Base-by-base conservation (phyloP, 2,329 filamentous ascomycete genomes). In the Fusarium veterinarium region DNA sequence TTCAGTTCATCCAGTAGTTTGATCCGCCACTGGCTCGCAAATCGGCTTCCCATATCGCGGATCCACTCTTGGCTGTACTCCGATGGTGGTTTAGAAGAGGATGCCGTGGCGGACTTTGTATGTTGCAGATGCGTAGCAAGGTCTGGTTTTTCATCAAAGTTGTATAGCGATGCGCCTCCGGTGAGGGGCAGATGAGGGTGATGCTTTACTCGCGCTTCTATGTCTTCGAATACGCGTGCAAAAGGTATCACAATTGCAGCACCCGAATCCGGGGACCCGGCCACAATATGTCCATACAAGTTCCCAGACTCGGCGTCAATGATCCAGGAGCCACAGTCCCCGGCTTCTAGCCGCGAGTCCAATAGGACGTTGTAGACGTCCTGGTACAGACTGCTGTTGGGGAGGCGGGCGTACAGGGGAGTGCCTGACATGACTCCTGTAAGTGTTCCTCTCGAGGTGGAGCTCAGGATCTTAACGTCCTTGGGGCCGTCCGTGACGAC, bases 31-130 rank as follows among this genome's bases (percentile, higher is more conserved):
- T 30, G 45, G 4, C 4, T 48, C 45, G n/a, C 9, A 30, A 48
- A 48, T 48, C 28, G 28, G 6, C 13, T 17, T 48, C 45, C 1
- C 28, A 48, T 16, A 6, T 48, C 28, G 0, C 0, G 28, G 3
- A 48, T 48, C 45, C 45, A 48, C 0, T 17, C 9, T 30, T 48
- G 28, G 9, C 0, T 4, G 6, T 8, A 0, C 9, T 2, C 6
- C 9, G 9, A 48, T n/a, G 19, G 7, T 9, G 4, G 0, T 25
- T 17, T 12, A 44, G 23, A 44, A 44, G 41, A 30, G 6, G 45
- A 48, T 30, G 45, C 45, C 6, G 28, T 12, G 9, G 2, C 13
- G 6, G 45, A 8, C 28, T 12, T 4, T 30, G 28, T 12, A 3
- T n/a, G 1, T 4, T 12, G 28, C 28, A 30, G 45, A 16, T 12